These are phyloP conservation scores for Limonomyces culmigenus DNA, from an alignment of 1,284 basidiomycete genomes.

Conservation along the genomic window DNA sequence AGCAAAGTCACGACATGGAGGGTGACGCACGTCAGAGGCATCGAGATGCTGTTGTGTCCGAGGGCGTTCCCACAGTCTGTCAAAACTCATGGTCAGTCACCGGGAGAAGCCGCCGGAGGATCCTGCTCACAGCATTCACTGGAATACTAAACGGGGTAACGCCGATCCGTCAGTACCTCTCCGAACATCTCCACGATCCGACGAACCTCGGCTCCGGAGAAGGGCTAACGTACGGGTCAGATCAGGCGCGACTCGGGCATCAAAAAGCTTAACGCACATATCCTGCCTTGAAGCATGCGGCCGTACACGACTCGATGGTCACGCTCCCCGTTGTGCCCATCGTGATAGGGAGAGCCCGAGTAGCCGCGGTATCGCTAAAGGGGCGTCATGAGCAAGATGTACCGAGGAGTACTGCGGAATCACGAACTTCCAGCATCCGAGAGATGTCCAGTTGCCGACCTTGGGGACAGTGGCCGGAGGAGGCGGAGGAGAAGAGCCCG, in stretches of 20 bases:
- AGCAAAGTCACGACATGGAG: too few species aligned
- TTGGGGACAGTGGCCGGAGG: conserved; percentile 29
- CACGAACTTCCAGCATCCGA: conserved; percentile 47
- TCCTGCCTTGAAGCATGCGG: conserved; percentile 41
- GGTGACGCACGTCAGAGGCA: too few species aligned
- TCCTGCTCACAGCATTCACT: conserved; percentile 31
- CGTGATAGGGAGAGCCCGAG: conserved; percentile 29
- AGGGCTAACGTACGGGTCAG: too few species aligned
- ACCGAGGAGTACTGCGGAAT: conserved; percentile 1
- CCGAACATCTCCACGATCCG: too few species aligned
- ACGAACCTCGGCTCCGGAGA: too few species aligned
- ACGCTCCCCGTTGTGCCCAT: conserved; percentile 24
- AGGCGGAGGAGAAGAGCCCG: conserved; percentile 33
- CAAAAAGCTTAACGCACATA: too few species aligned
- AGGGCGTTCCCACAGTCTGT: conserved; percentile 37
- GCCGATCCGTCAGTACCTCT: too few species aligned
- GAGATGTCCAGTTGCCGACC: conserved; percentile 41
- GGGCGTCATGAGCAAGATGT: background rate
- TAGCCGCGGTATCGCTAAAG: conserved; percentile 27
- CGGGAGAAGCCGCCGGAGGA: too few species aligned
- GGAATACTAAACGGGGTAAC: too few species aligned
- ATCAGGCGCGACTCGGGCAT: too few species aligned
- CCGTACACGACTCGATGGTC: conserved; percentile 42
- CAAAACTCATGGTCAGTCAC: too few species aligned
- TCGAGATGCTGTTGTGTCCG: conserved; percentile 25